These are phyloP conservation scores for Rosa multiflora DNA, from an alignment of 306 rosid species.

Conservation along the genomic window DNA sequence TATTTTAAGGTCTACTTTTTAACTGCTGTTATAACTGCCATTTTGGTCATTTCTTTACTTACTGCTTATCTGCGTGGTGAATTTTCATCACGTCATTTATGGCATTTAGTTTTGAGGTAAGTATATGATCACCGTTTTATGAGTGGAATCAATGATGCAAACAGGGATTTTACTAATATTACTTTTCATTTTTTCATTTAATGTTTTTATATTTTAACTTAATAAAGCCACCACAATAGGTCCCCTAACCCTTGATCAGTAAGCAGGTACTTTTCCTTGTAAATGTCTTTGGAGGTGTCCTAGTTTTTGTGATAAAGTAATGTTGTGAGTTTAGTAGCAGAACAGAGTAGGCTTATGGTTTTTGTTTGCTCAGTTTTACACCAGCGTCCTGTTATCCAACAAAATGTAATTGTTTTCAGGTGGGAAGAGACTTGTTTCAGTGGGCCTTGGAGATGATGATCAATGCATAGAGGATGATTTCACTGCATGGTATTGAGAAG, in stretches of 20 bases:
- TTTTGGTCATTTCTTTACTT: not conserved
- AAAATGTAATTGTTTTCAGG: constrained; percentile 47
- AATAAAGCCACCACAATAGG: too few species aligned
- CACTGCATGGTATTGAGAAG: constrained; percentile 78
- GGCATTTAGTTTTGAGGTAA: not conserved
- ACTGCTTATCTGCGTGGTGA: not conserved
- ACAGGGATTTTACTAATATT: too few species aligned
- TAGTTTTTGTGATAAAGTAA: not conserved
- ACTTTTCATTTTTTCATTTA: too few species aligned
- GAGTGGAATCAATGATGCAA: not conserved
- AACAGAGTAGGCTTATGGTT: not conserved
- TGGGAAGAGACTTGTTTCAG: constrained; percentile 69
- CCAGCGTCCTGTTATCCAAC: not conserved
- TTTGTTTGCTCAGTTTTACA: not conserved
- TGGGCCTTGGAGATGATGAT: constrained; percentile 98
- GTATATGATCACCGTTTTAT: not conserved
- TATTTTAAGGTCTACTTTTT: not conserved
- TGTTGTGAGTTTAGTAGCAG: not conserved
- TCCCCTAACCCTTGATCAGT: not conserved
- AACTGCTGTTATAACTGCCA: not conserved
- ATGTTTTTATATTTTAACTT: too few species aligned
- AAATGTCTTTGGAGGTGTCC: not conserved
- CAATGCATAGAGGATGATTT: constrained; percentile 99
- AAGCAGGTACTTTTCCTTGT: not conserved
- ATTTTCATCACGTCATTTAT: not conserved